Conservation (phyloP, 495 filamentous ascomycete genomes). For the Ascodesmis nigricans region DNA sequence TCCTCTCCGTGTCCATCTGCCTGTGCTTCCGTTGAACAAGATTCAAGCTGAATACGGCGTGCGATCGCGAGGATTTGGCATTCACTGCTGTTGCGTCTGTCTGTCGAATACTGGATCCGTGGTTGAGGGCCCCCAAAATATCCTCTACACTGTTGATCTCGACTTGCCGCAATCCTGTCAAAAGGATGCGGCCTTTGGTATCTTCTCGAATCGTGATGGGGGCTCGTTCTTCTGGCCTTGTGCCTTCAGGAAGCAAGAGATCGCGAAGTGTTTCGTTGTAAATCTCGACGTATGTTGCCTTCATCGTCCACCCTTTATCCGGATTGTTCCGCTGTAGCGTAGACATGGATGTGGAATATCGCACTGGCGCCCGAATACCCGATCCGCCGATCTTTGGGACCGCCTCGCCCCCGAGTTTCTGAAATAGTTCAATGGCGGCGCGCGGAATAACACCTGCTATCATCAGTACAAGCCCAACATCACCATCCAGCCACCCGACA, state of each 20-base stretch:
- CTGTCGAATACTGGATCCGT: constrained; percentile 83
- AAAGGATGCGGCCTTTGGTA: constrained; percentile 78
- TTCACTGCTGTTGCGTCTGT: constrained; percentile 99
- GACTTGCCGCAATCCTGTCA: constrained; percentile 74
- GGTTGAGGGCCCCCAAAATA: constrained; percentile 65
- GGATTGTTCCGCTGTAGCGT: constrained; percentile 27
- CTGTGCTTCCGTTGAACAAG: constrained; percentile 65
- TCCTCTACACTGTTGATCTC: constrained; percentile 85
- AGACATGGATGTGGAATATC: constrained; percentile 46
- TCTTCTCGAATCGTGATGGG: constrained; percentile 78
- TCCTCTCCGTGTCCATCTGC: constrained; percentile 19
- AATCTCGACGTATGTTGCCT: constrained; percentile 95
- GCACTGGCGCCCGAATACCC: constrained; percentile 55
- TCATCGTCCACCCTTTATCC: constrained; percentile 81
- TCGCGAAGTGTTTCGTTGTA: constrained; percentile 94
- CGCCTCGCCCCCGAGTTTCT: constrained; percentile 58
- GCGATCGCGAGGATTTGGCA: constrained; percentile 93
- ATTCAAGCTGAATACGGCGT: constrained; percentile 93
- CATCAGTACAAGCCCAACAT: constrained; percentile 5
- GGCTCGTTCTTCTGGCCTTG: constrained; percentile 43
- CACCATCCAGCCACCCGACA: not conserved
- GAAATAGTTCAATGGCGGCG: constrained; percentile 69
- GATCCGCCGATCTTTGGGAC: too few relatives aligned
- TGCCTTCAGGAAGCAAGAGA: constrained; percentile 59
- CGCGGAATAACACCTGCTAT: constrained; percentile 71